Base-by-base conservation (phyloP, 176 grass and related monocot species). In the Alloteropsis semialata region DNA sequence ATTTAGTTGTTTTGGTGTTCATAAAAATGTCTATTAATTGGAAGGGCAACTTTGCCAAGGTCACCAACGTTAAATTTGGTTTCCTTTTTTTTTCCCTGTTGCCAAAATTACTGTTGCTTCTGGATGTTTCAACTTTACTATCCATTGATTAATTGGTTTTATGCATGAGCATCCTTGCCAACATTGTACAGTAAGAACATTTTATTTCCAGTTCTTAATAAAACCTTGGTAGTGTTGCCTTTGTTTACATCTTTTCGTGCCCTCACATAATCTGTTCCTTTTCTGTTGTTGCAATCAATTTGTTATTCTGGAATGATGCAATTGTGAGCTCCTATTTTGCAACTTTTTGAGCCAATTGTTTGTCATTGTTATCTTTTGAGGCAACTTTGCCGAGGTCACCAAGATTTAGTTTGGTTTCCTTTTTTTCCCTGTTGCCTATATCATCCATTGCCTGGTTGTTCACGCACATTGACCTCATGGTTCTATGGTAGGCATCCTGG, bases 371-470 rank as follows among this genome's bases (percentile, higher is more conserved):
- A 38, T 11, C 39, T 41, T 36, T 21, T 37, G 4, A 10, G 88
- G 88, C 83, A 86, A 91, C 86, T 86, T 94, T 94, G 88, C 88
- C 86, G 51, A 91, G 92, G 89, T 86, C 69, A 79, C 86, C 89
- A 87, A 88, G 19, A 61, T 73, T 57, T 45, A 21, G 2, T 89
- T 91, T 84, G 86, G 83, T 89, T 84, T 74, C 92, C 86, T 94
- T 80, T 87, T 94, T 94, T 91, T 94, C 89, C 92, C 92, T 89
- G 89, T 91, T 94, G 92, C 86, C 88, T 73, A 94, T 33, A 63
- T 22, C 41, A 63, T 22, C 43, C 41, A 58, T 50, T 74, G 64
- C 79, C 9, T 75, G 80, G 56, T 78, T 89, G 87, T 70, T 60
- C 8, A 28, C 24, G 7, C 22, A 69, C 74, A 50, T 75, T 69